phyloP scores from a whole-genome alignment of 768 basidiomycete genomes.

The Podaxis sp. region DNA sequence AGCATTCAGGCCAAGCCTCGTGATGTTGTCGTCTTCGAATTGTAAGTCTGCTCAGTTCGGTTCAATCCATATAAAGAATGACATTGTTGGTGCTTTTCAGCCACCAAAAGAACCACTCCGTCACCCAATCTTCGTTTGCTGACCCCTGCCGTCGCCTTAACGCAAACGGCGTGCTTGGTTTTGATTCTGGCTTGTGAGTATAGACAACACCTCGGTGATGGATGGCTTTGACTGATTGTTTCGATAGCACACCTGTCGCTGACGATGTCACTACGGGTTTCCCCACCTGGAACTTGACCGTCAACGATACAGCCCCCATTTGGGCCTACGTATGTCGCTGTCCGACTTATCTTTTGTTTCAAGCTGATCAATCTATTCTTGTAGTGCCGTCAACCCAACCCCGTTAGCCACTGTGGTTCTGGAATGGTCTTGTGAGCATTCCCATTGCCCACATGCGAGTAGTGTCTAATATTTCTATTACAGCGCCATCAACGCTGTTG shows the following conservation, averaged over 20 bases:
- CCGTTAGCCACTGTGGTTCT: conserved; percentile 46
- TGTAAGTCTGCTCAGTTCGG: conserved; percentile 35
- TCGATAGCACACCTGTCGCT: conserved; percentile 38
- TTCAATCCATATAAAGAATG: conserved; percentile 7
- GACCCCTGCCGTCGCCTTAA: conserved; percentile 53
- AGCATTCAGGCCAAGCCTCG: conserved; percentile 48
- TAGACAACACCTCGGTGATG: neutral
- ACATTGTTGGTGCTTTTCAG: conserved; percentile 26
- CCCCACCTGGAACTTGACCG: conserved; percentile 56
- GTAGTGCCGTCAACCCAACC: conserved; percentile 41
- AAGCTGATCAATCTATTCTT: conserved; percentile 12
- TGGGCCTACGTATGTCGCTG: conserved; percentile 51
- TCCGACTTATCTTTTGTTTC: neutral
- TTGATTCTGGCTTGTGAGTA: conserved; percentile 60
- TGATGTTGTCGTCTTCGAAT: conserved; percentile 60
- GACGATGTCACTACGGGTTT: conserved; percentile 39
- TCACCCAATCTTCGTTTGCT: conserved; percentile 61
- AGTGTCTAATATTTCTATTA: neutral
- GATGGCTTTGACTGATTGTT: conserved; percentile 1
- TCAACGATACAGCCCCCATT: conserved; percentile 57
- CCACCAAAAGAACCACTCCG: conserved; percentile 68
- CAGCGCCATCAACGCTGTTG: conserved; percentile 58
- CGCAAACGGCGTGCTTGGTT: conserved; percentile 39
- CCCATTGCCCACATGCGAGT: neutral
- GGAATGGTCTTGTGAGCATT: conserved; percentile 53